Evolutionary conservation across 768 basidiomycete genomes (phyloP).

Genomic region (Obba rivulosa): DNA sequence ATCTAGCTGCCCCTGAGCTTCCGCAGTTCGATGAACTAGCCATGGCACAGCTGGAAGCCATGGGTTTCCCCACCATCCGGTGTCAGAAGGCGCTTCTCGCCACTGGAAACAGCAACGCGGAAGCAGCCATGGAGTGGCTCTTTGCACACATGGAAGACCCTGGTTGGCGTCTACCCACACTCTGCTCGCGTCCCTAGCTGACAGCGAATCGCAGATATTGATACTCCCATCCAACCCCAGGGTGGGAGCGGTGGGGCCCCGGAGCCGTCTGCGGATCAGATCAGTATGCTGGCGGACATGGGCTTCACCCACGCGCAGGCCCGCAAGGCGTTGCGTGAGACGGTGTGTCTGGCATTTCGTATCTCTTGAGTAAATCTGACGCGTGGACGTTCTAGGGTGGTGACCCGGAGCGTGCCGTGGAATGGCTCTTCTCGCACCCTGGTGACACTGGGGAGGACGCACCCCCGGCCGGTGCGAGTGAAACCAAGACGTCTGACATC

Average conservation of each 20-base stretch:
- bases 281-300: conserved; percentile 81
- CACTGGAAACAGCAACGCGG: conserved; percentile 70
- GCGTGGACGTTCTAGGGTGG: conserved; percentile 41
- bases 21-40: conserved; percentile 73
- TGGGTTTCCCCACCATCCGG: conserved; percentile 87
- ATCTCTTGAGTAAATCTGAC: background rate
- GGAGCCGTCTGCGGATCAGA: conserved; percentile 67
- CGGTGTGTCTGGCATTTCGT: conserved; percentile 44
- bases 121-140: conserved; percentile 93
- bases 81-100: conserved; percentile 90
- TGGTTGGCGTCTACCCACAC: conserved; percentile 41
- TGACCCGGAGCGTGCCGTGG: conserved; percentile 80
- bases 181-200: background rate
- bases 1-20: conserved; percentile 28
- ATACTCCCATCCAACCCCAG: conserved; percentile 55
- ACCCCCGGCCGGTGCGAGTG: conserved; percentile 16
- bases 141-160: conserved; percentile 94
- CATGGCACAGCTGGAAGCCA: conserved; percentile 70
- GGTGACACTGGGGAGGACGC: conserved; percentile 73
- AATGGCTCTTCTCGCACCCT: conserved; percentile 94
- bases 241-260: conserved; percentile 24
- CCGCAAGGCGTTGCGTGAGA: conserved; percentile 80
- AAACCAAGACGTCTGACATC: conserved; percentile 20
- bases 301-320: conserved; percentile 85
- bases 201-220: conserved; percentile 62